Evolutionary conservation across 441 rosid species (phyloP).

Genomic region (Metrosideros polymorpha): DNA sequence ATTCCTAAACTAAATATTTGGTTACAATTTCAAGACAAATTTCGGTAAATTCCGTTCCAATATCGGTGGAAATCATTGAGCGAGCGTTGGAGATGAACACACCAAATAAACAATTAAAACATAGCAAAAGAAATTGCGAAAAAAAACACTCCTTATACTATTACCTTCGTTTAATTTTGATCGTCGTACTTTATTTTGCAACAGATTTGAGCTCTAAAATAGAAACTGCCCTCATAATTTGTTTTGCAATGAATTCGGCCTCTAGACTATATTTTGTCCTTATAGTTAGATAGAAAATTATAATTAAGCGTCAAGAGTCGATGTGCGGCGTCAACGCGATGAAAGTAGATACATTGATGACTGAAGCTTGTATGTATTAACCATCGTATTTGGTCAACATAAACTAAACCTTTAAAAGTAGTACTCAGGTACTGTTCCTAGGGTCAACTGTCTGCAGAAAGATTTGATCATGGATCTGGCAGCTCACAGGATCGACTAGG

Average conservation of each 20-base stretch:
- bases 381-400: not conserved
- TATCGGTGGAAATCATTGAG: not conserved
- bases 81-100: not conserved
- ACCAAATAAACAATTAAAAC: not conserved
- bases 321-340: not conserved
- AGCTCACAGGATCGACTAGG: fast-evolving
- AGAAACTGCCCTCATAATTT: not conserved
- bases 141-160: not conserved
- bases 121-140: not conserved
- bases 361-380: not conserved
- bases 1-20: not conserved
- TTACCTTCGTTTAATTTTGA: not conserved
- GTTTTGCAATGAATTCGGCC: not conserved
- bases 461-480: not conserved
- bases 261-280: not conserved
- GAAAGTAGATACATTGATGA: not conserved
- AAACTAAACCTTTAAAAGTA: not conserved
- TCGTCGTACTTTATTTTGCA: not conserved
- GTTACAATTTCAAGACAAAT: not conserved
- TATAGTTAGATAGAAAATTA: not conserved
- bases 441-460: fast-evolving
- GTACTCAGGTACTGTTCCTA: not conserved
- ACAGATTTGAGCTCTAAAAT: not conserved
- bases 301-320: not conserved
- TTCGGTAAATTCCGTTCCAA: fast-evolving